These are phyloP conservation scores for Tricholoma furcatifolium DNA, from an alignment of 768 basidiomycete genomes.

Conservation along the genomic window DNA sequence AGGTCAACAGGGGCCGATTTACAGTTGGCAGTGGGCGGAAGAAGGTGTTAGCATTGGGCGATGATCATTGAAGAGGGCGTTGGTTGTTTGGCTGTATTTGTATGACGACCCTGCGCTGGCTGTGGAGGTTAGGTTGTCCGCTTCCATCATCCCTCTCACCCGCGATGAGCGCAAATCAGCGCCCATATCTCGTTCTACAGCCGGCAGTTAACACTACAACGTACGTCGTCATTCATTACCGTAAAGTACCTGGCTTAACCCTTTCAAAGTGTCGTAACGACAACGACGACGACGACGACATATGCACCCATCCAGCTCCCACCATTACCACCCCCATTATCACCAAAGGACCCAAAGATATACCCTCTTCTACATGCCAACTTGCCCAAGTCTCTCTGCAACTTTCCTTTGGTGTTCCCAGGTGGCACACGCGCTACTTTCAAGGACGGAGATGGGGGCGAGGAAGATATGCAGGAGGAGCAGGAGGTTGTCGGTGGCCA, in stretches of 20 bases:
- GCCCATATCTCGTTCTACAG: constrained; percentile 70
- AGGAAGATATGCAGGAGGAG: constrained; percentile 70
- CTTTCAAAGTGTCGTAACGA: constrained; percentile 72
- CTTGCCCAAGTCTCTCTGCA: constrained; percentile 69
- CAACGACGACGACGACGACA: constrained; percentile 87
- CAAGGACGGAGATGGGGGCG: constrained; percentile 63
- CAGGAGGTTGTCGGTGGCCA: constrained; percentile 61
- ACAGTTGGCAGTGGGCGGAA: too few relatives aligned
- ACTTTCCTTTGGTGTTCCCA: constrained; percentile 79
- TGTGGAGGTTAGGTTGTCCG: constrained; percentile 12
- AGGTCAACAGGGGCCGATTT: too few relatives aligned
- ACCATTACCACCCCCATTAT: constrained; percentile 63
- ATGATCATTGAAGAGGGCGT: too few relatives aligned
- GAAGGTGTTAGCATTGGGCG: too few relatives aligned
- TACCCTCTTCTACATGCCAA: constrained; percentile 77
- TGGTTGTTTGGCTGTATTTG: constrained; percentile 16
- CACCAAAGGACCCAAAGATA: constrained; percentile 75
- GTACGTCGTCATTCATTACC: constrained; percentile 39
- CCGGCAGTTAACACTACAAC: constrained; percentile 86
- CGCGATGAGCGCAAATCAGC: constrained; percentile 61
- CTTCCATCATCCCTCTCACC: constrained; percentile 22
- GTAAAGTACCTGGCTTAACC: not conserved
- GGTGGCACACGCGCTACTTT: constrained; percentile 81
- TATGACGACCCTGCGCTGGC: constrained; percentile 5
- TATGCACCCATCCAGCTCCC: constrained; percentile 88